Evolutionary conservation across 1,139 yeast species (phyloP).

Genomic region (Kluyveromyces marxianus): DNA sequence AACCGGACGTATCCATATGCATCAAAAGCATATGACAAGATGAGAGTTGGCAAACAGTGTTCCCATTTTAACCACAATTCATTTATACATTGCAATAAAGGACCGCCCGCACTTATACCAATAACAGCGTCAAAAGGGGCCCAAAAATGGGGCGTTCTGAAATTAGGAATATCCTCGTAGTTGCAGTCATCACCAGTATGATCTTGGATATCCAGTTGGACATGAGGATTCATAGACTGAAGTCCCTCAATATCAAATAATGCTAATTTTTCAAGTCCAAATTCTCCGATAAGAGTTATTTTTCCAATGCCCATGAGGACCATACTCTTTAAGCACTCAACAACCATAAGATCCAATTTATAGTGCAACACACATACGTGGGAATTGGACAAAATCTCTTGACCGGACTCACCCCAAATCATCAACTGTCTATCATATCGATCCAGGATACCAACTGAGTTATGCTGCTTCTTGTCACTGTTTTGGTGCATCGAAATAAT

Average conservation of each 20-base stretch:
- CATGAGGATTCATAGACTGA: slow-evolving; percentile 3
- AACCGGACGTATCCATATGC: slow-evolving; percentile 61
- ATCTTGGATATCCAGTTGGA: neutral
- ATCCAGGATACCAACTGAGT: slow-evolving; percentile 5
- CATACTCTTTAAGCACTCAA: slow-evolving; percentile 68
- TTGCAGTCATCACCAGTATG: neutral
- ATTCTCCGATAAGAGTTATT: slow-evolving; percentile 51
- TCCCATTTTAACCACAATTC: neutral
- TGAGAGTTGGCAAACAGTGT: slow-evolving; percentile 10
- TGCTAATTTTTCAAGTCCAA: neutral
- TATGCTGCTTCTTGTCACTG: no score
- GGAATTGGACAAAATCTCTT: slow-evolving; percentile 48
- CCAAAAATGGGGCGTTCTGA: slow-evolving; percentile 2
- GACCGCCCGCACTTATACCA: neutral
- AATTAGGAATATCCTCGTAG: neutral
- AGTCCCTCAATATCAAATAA: neutral
- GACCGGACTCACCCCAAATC: slow-evolving; percentile 81
- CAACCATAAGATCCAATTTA: slow-evolving; percentile 43
- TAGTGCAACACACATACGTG: slow-evolving; percentile 59
- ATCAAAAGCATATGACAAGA: slow-evolving; percentile 33
- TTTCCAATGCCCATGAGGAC: slow-evolving; percentile 74
- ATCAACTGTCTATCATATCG: slow-evolving; percentile 85
- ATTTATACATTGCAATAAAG: neutral
- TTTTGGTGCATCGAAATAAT: neutral
- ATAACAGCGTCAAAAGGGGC: slow-evolving; percentile 5